These are phyloP conservation scores for Rubia tinctorum DNA, from an alignment of 305 asterid species.

Conservation along the genomic window DNA sequence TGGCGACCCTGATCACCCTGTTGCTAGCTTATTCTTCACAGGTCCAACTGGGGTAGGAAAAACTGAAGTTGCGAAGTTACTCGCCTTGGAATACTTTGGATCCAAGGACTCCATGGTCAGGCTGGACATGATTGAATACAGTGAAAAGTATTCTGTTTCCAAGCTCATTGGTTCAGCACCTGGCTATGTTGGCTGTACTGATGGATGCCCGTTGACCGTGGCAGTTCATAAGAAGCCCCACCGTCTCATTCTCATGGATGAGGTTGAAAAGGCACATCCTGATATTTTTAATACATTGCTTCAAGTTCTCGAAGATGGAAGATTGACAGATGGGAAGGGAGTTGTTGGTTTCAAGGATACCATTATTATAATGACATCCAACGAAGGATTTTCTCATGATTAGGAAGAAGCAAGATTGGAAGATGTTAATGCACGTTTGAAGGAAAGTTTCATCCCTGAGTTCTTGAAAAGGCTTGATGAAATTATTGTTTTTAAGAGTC, in stretches of 20 bases:
- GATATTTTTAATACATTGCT: conserved; percentile 18
- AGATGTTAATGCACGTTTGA: background rate
- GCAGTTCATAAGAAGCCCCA: conserved; percentile 20
- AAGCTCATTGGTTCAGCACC: conserved; percentile 25
- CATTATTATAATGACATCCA: conserved; percentile 28
- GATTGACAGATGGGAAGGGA: conserved; percentile 24
- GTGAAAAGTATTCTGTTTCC: conserved; percentile 20
- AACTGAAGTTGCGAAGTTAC: conserved; percentile 23
- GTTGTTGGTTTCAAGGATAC: conserved; percentile 21
- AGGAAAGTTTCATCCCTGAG: conserved; percentile 20
- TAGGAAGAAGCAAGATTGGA: background rate
- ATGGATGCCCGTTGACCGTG: conserved; percentile 27
- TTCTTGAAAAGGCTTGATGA: conserved; percentile 23
- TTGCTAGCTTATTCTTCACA: conserved; percentile 20
- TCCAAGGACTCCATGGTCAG: conserved; percentile 23
- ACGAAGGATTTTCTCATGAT: conserved; percentile 3
- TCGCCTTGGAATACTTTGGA: conserved; percentile 23
- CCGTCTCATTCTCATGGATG: conserved; percentile 19
- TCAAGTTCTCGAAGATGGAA: conserved; percentile 28
- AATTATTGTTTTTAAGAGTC: conserved; percentile 18
- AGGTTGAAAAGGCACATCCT: conserved; percentile 27
- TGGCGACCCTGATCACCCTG: conserved; percentile 18
- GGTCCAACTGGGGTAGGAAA: conserved; percentile 35
- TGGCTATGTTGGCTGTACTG: conserved; percentile 23
- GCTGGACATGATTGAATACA: conserved; percentile 29